A percentile compares a stretch with the other conserved stretches of the same genome.
Evolutionary conservation across 192 early-diverging fungal species (phyloP).

Genomic region (Backusella luteola): DNA sequence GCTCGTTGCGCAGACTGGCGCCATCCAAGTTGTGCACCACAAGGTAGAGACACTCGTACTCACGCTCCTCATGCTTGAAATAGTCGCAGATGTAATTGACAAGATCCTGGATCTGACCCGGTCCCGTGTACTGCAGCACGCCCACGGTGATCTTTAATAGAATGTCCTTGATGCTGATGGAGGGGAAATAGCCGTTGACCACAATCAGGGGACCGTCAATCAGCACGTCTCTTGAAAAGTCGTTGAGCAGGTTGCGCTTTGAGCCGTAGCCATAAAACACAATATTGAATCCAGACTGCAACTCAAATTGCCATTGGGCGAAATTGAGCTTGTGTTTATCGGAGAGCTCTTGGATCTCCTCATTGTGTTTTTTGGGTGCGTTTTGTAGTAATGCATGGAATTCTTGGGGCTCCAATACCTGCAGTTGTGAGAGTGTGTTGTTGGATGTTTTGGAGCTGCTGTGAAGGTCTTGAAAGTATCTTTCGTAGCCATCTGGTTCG

Average conservation of each 20-base stretch:
- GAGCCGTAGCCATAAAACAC: slow-evolving; percentile 94
- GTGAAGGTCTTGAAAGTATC: slow-evolving; percentile 79
- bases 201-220: slow-evolving; percentile 65
- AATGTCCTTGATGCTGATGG: slow-evolving; percentile 69
- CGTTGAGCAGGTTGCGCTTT: slow-evolving; percentile 77
- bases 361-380: slow-evolving; percentile 58
- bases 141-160: slow-evolving; percentile 57
- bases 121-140: slow-evolving; percentile 35
- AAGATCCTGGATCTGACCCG: slow-evolving; percentile 62
- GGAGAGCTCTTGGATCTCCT: slow-evolving; percentile 54
- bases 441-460: slow-evolving; percentile 68
- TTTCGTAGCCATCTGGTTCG: slow-evolving; percentile 54
- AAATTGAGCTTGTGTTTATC: slow-evolving; percentile 66
- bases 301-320: slow-evolving; percentile 87
- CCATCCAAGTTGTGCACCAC: slow-evolving; percentile 93
- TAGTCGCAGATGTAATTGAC: slow-evolving; percentile 62
- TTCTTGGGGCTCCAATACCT: slow-evolving; percentile 69
- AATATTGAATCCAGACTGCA: slow-evolving; percentile 81
- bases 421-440: slow-evolving; percentile 82
- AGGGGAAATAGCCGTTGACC: slow-evolving; percentile 86
- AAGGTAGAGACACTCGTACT: slow-evolving; percentile 59
- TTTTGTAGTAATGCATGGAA: slow-evolving; percentile 54
- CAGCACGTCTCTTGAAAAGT: slow-evolving; percentile 62
- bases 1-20: slow-evolving; percentile 62
- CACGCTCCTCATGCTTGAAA: slow-evolving; percentile 51